Percentiles rank a stretch among this genome's conserved stretches.
phyloP scores from a whole-genome alignment of 1,284 basidiomycete species.

The Coniophora puteana region DNA sequence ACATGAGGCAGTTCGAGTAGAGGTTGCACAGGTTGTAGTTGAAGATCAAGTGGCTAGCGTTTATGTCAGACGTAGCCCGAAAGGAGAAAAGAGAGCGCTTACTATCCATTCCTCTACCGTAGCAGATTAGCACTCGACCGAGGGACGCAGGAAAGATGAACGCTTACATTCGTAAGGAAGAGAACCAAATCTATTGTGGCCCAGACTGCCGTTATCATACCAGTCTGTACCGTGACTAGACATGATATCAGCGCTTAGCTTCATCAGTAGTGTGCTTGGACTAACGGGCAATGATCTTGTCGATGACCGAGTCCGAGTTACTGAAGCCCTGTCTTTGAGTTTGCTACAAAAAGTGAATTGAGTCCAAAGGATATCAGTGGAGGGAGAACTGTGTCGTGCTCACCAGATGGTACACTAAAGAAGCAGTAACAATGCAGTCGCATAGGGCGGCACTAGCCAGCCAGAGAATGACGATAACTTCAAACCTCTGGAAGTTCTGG shows the following conservation, averaged over 20 bases:
- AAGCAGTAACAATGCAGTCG: conserved; percentile 12
- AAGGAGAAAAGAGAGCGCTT: not conserved
- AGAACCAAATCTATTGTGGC: conserved; percentile 20
- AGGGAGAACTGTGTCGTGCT: not conserved
- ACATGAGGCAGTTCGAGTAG: conserved; percentile 1
- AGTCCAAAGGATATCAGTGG: not conserved
- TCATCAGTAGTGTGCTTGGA: not conserved
- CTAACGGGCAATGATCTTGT: conserved; percentile 16
- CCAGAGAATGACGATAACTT: conserved; percentile 21
- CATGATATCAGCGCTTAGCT: not conserved
- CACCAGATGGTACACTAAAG: conserved; percentile 15
- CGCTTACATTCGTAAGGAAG: conserved; percentile 18
- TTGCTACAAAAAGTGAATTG: not conserved
- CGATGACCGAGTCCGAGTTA: conserved; percentile 11
- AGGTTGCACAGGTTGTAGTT: not conserved
- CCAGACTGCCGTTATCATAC: conserved; percentile 22
- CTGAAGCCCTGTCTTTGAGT: not conserved
- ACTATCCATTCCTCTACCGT: not conserved
- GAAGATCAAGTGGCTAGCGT: conserved; percentile 2
- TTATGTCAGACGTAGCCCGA: not conserved
- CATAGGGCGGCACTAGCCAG: conserved; percentile 13
- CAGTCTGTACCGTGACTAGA: conserved; percentile 26
- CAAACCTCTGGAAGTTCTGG: conserved; percentile 17
- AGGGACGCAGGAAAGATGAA: too few relatives aligned
- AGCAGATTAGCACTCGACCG: too few relatives aligned